Base-by-base conservation (phyloP, 1,284 basidiomycete genomes). In the Leccinum solheimii region DNA sequence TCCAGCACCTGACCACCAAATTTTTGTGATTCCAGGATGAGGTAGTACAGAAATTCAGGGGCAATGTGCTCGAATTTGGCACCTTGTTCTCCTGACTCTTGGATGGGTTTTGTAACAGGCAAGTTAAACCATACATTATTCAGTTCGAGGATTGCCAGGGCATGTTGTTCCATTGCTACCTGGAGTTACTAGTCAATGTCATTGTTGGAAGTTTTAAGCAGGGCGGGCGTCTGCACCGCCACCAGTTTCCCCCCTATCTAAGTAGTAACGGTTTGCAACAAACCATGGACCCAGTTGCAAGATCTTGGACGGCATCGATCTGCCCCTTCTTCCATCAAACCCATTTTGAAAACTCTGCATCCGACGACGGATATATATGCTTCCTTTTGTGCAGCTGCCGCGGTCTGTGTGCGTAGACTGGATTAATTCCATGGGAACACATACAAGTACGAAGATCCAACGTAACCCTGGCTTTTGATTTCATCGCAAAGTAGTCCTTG, bases 401-500 rank as follows among this genome's bases (percentile, higher is more conserved):
- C 40, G 9, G n/a, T 10, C 40, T 43, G n/a, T 43, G n/a, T 40
- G 13, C 34, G 16, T 40, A 3, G 9, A 19, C 5, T 1, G 40
- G 40, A 5, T 43, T 43, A 43, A n/a, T n/a, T 40, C 38, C 9
- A 40, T 40, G 38, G 40, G 5, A 30, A 30, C 9, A 30, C 9
- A 34, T 11, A 43, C n/a, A 30, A 34, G 8, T 13, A 19, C 16
- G 23, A 56, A 9, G 23, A 49, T 6, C 60, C 8, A 43, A 43
- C 40, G n/a, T 19, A 8, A 68, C 72, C 64, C 78, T 80, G 1
- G 81, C 82, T 57, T 82, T 80, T 8, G 77, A 75, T 70, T 87
- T 90, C 83, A 90, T 83, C 64, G 78, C 76, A 70, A 88, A 93
- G 72, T 91, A 95, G 72, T 96, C 93, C 72, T 88, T 86, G 76